These are phyloP conservation scores for Pichia sp. DNA, from an alignment of 1,139 yeast species.

Conservation along the genomic window DNA sequence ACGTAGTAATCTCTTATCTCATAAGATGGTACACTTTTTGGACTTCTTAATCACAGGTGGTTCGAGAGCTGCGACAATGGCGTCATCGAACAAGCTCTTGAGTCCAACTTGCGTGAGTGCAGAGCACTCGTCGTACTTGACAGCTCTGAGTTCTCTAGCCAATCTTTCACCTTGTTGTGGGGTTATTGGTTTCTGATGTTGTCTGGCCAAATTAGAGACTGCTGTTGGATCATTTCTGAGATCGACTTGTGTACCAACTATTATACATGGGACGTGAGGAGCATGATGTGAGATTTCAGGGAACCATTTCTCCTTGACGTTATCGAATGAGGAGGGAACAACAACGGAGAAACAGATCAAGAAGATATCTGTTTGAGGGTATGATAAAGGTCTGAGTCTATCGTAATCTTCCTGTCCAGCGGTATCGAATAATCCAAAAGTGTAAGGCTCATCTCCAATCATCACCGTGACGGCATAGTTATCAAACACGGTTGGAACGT, in stretches of 20 bases:
- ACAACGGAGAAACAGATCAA: slow-evolving; percentile 92
- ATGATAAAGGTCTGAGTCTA: slow-evolving; percentile 89
- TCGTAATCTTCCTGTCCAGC: slow-evolving; percentile 99
- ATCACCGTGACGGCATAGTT: slow-evolving; percentile 97
- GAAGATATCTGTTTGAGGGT: slow-evolving; percentile 95
- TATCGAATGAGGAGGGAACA: slow-evolving; percentile 96
- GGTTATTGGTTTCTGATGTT: slow-evolving; percentile 80
- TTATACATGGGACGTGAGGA: slow-evolving; percentile 93
- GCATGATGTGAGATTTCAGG: slow-evolving; percentile 98
- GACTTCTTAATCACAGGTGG: slow-evolving; percentile 83
- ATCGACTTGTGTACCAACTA: slow-evolving; percentile 95
- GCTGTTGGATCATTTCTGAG: slow-evolving; percentile 89
- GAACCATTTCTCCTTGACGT: slow-evolving; percentile 97
- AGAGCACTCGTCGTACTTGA: slow-evolving; percentile 94
- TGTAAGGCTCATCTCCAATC: slow-evolving; percentile 98
- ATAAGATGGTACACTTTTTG: slow-evolving; percentile 77
- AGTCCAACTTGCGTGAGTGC: slow-evolving; percentile 97
- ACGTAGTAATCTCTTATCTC: slow-evolving; percentile 13
- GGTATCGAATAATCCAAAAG: slow-evolving; percentile 92
- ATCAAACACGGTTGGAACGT: slow-evolving; percentile 88
- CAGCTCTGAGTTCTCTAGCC: slow-evolving; percentile 91
- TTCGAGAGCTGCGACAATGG: slow-evolving; percentile 91
- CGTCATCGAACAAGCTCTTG: slow-evolving; percentile 94
- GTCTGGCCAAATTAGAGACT: slow-evolving; percentile 82
- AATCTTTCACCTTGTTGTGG: slow-evolving; percentile 86